Evolutionary conservation across 805 yeast genomes (phyloP).

Genomic region (Starmerella stigmatis): DNA sequence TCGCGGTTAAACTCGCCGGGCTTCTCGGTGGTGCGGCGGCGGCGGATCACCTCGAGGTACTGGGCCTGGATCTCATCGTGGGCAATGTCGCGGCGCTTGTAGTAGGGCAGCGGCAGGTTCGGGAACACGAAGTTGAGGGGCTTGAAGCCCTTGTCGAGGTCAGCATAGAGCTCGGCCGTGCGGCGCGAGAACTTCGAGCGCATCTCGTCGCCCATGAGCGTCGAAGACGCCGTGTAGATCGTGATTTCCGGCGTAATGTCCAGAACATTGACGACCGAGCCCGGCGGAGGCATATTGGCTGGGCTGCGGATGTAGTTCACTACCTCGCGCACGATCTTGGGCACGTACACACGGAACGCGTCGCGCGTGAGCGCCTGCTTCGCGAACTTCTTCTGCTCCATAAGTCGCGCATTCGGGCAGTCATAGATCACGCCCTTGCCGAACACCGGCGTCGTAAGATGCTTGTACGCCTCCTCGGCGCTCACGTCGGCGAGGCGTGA

Average conservation of each 20-base stretch:
- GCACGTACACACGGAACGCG: conserved; percentile 76
- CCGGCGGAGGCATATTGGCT: conserved; percentile 29
- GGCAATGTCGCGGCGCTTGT: conserved; percentile 77
- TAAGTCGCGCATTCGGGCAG: conserved; percentile 82
- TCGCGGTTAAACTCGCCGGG: conserved; percentile 77
- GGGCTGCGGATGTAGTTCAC: conserved; percentile 45
- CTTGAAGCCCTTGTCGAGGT: conserved; percentile 92
- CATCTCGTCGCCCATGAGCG: conserved; percentile 84
- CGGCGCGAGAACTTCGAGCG: conserved; percentile 70
- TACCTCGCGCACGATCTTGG: conserved; percentile 73
- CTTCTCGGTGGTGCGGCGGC: conserved; percentile 47
- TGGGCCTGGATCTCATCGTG: conserved; percentile 71
- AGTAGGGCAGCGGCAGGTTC: conserved; percentile 76
- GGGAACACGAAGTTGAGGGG: conserved; percentile 95
- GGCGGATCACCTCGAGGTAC: conserved; percentile 64
- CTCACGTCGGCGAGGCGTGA: conserved; percentile 81
- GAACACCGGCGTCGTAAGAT: conserved; percentile 97
- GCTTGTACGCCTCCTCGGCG: conserved; percentile 93
- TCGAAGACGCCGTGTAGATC: conserved; percentile 88
- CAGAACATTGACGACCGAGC: conserved; percentile 42
- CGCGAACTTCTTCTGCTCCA: conserved; percentile 98
- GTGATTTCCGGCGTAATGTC: conserved; percentile 88
- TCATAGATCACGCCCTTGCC: conserved; percentile 97
- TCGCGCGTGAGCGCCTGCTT: conserved; percentile 80
- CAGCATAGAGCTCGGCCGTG: conserved; percentile 77